Evolutionary conservation across 108 stramenopile species (phyloP), one percentile per base, ranked within the genome.

Genomic region (Nannochloropsis gaditana): DNA sequence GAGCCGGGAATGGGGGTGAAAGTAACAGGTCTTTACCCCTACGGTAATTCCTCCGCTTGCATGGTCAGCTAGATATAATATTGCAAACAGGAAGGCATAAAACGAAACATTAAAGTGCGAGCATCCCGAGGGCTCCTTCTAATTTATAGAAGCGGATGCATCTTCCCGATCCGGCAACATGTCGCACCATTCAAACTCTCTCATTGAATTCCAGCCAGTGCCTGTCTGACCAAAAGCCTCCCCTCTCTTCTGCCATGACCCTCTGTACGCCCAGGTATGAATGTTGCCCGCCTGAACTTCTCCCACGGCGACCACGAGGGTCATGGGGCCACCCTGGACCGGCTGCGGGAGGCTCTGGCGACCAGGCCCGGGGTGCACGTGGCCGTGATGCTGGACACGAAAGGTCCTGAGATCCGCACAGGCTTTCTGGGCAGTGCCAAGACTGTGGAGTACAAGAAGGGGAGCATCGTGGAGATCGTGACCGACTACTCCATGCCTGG

Each of bases 201-300:
- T 31, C 31, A 31, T 31, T 31, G 31, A 31, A 31, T 31, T 31
- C 31, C 31, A 31, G 31, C 31, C 31, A 31, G 31, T 31, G 31
- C 31, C 31, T 31, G 0, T 31, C 31, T 31, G 31, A 31, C 31
- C 31, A 1, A 31, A 31, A 31, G 31, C 80, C 19, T 82, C 19
- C 79, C 81, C 19, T 43, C 44, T 19, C 41, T 19, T 82, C n/a
- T 82, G 44, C 19, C 19, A 19, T 82, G 45, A 45, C 45, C n/a
- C 19, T 82, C 43, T 19, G 45, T 19, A n/a, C n/a, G 45, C n/a
- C 17, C 44, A 11, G 96, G 96, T 21, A 96, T 97, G 96, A 91
- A 93, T 91, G 94, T 96, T 42, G 94, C 94, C 19, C 91, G 97
- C 9, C 88, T 98, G 11, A 98, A 98, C 92, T 96, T 98, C 91